These are phyloP conservation scores for Septoria linicola DNA, from an alignment of 2,329 filamentous ascomycete genomes.

Conservation along the genomic window DNA sequence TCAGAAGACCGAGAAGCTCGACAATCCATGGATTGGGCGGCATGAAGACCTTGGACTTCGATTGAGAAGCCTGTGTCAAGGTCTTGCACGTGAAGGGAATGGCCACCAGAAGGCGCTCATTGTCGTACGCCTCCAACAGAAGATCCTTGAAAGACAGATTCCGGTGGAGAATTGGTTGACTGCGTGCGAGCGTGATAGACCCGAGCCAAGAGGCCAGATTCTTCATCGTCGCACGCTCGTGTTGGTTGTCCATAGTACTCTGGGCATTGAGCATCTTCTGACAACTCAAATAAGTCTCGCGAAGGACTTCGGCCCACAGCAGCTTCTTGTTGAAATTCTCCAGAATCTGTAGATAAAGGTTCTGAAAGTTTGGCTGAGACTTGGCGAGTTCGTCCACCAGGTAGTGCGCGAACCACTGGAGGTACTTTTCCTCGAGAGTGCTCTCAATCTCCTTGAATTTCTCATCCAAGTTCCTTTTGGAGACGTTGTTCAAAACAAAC, in stretches of 20 bases:
- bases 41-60: conserved; percentile 84
- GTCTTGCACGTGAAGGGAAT: conserved; percentile 99
- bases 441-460: conserved; percentile 82
- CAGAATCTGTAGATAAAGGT: conserved; percentile 86
- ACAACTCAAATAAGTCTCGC: conserved; percentile 87
- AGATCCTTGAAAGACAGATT: conserved; percentile 98
- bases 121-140: conserved; percentile 88
- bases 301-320: conserved; percentile 84
- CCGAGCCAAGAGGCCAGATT: conserved; percentile 94
- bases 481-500: conserved; percentile 96
- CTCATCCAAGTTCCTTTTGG: conserved; percentile 77
- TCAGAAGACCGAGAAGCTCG: conserved; percentile 87
- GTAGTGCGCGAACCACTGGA: conserved; percentile 95
- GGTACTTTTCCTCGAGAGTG: conserved; percentile 74
- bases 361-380: conserved; percentile 94
- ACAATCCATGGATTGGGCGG: conserved; percentile 97
- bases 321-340: conserved; percentile 74
- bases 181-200: conserved; percentile 83
- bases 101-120: conserved; percentile 83
- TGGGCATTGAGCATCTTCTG: conserved; percentile 88
- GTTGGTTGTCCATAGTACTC: conserved; percentile 75
- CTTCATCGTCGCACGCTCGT: conserved; percentile 84
- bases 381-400: conserved; percentile 95
- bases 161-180: conserved; percentile 92
- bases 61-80: conserved; percentile 76